Base-by-base conservation (phyloP, 2,329 filamentous ascomycete genomes). In the Cercospora berteroae region DNA sequence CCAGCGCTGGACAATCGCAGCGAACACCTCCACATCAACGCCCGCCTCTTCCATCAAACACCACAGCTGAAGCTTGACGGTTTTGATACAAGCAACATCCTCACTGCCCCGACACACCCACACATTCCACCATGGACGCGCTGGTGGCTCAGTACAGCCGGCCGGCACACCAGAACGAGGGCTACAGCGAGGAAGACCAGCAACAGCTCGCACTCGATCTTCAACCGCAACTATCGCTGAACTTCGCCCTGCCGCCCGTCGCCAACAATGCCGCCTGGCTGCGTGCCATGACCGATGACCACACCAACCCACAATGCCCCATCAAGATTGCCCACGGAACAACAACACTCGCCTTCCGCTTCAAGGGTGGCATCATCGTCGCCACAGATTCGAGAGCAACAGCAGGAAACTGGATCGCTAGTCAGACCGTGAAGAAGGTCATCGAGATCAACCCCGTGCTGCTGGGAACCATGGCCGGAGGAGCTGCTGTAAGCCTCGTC, bases 251-350 rank as follows among this genome's bases (percentile, higher is more conserved):
- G 82, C 95, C 95, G 66, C 94, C 95, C 63, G 88, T 98, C 80
- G 90, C 92, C 42, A 79, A 97, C 92, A 91, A 93, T 74, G 91
- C 93, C 72, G 89, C 93, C 77, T 99, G 95, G 91, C 92, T 99
- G 77, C 94, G 95, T 79, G 92, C 95, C 75, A 93, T 93, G 81
- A 98, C 95, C 74, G 95, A 99, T 84, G 95, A 99, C 87, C 90
- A 94, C 81, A 90, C 93, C 76, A 99, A 99, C 85, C 93, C 95
- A 68, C 89, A 91, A 82, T 97, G 94, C 82, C 95, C 95, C 75
- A 99, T 99, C 87, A 99, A 99, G 87, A 94, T 99, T 77, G 95
- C 95, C 71, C 95, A 99, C 88, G 95, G 95, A 79, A 99, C 95
- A 69, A 99, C 95, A 67, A 99, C 95, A 62, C 89, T 99, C 70